Conservation (phyloP, 2,329 filamentous ascomycete species). For the Calycina herbarum region DNA sequence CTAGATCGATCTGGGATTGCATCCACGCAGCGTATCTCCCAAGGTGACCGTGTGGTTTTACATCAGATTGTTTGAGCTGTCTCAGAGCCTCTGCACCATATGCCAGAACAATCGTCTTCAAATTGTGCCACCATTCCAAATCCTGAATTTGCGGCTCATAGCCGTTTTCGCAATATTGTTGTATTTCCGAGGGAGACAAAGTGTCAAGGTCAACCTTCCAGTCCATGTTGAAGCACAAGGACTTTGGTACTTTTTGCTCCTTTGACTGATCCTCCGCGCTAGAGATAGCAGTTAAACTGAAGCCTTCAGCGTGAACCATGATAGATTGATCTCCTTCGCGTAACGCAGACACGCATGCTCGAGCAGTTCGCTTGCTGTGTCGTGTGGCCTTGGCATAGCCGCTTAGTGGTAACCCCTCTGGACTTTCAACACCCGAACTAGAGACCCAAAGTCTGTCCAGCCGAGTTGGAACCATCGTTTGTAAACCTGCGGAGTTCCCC, state of each 20-base stretch:
- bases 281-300: background rate
- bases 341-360: background rate
- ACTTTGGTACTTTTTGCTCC: too few species aligned
- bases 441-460: conserved; percentile 6
- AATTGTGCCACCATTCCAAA: too few species aligned
- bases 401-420: background rate
- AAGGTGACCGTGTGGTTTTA: background rate
- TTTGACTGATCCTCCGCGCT: background rate
- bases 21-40: background rate
- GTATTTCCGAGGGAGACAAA: too few species aligned
- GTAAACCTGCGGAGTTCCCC: background rate
- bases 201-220: too few species aligned
- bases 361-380: background rate
- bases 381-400: background rate
- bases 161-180: too few species aligned
- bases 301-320: background rate
- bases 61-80: too few species aligned
- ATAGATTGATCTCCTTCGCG: background rate
- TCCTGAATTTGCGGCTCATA: too few species aligned
- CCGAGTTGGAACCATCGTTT: conserved; percentile 7
- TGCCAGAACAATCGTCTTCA: too few species aligned
- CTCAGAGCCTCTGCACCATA: too few species aligned
- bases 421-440: background rate
- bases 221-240: background rate
- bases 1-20: background rate